Evolutionary conservation across 345 rosid species (phyloP), one percentile per base, ranked within the genome.

Genomic region (Euclidium syriacum): DNA sequence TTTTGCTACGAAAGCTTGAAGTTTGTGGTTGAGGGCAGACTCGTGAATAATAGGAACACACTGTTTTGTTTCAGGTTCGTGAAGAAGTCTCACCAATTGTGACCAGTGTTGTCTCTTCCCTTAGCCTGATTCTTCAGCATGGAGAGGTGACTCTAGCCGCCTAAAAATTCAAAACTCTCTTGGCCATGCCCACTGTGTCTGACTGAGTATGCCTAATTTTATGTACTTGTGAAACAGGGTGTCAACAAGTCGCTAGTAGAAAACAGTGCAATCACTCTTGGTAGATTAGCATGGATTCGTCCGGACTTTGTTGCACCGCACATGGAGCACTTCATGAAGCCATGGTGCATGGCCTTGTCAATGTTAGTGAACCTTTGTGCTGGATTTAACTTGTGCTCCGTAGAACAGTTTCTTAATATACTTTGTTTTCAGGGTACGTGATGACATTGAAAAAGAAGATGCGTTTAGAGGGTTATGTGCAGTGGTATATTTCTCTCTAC

Each of bases 401-500:
- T 12, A 3, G 16, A 64, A 19, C 17, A 72, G 18, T 14, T 15
- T 42, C 62, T 67, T 39, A 51, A 5, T 40, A 38, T 64, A 47
- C 42, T 17, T 53, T 58, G 36, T 19, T 64, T 70, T 62, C 80
- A 94, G 99, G 83, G 87, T 90, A 67, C 96, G 90, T 19, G 99
- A 94, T 81, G 99, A 90, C 72, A 71, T 82, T 67, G 99, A 94
- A 77, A 94, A 94, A 76, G 99, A 94, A 70, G 99, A 94, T 80
- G 96, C 99, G 10, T 94, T 94, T 72, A 78, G 84, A 48, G 99
- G 99, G 72, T 82, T 94, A 35, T 94, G 97, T 80, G 97, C 99
- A 55, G 80, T 90, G 90, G 99, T 94, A 75, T 46, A 59, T 2
- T 23, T 35, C 27, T 52, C 56, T 44, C n/a, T 44, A 52, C 52